Percentiles rank a stretch among this genome's conserved stretches.
phyloP scores from a whole-genome alignment of 768 basidiomycete species.

The Lactarius quietus region DNA sequence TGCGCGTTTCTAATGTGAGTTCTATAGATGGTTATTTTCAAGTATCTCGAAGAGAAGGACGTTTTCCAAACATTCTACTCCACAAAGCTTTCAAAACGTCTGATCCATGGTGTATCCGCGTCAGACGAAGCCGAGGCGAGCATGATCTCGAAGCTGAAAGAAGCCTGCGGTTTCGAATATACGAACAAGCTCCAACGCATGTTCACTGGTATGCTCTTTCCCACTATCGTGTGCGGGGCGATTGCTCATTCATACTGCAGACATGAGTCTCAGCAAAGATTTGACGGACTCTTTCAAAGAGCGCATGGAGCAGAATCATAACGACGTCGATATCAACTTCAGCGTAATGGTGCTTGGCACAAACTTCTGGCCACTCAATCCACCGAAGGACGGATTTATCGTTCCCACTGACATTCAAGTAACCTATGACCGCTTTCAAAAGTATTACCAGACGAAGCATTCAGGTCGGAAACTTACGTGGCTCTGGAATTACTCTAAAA shows the following conservation, averaged over 20 bases:
- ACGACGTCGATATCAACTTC: slow-evolving; percentile 87
- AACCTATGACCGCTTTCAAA: slow-evolving; percentile 87
- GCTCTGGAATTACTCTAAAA: slow-evolving; percentile 98
- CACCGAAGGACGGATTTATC: slow-evolving; percentile 80
- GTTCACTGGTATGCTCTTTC: slow-evolving; percentile 73
- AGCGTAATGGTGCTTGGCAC: slow-evolving; percentile 91
- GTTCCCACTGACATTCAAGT: slow-evolving; percentile 85
- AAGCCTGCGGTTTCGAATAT: slow-evolving; percentile 95
- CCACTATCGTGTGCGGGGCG: background rate
- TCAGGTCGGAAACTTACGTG: slow-evolving; percentile 94
- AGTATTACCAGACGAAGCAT: slow-evolving; percentile 92
- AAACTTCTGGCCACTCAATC: slow-evolving; percentile 91
- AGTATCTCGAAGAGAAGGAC: slow-evolving; percentile 98
- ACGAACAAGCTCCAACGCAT: slow-evolving; percentile 94
- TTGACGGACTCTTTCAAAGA: slow-evolving; percentile 93
- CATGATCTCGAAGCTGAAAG: slow-evolving; percentile 98
- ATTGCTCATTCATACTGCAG: slow-evolving; percentile 38
- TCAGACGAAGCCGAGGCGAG: slow-evolving; percentile 96
- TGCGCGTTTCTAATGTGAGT: background rate
- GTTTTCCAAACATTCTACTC: slow-evolving; percentile 98
- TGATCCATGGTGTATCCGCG: slow-evolving; percentile 86
- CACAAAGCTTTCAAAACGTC: slow-evolving; percentile 87
- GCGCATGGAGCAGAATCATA: slow-evolving; percentile 82
- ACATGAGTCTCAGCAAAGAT: slow-evolving; percentile 94
- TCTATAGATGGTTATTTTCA: slow-evolving; percentile 90